Evolutionary conservation across 176 grass and related monocot species (phyloP), one percentile per base, ranked within the genome.

Genomic region (Carex parvula): DNA sequence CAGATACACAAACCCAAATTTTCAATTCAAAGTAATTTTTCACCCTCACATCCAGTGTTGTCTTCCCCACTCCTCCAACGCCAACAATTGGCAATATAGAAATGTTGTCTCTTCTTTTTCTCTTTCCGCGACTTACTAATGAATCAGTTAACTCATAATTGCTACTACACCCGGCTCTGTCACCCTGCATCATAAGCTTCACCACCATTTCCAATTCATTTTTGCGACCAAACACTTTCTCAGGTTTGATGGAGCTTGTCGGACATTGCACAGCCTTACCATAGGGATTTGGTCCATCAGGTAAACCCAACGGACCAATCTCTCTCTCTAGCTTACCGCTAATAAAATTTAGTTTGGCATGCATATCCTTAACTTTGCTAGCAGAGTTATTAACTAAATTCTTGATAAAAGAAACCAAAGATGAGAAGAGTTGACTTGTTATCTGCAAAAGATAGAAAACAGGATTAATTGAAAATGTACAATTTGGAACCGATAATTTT

Each of bases 1-100:
- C 57, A n/a, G 84, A 85, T 16, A 79, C 84, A 53, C 84, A 85
- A 26, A 77, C 48, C 83, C 83, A 77, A 35, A 85, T 74, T 85
- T 29, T 84, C 7, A 57, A 42, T 6, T 75, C 6, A 61, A 64
- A 85, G 13, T 76, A 50, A 8, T 64, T 64, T 37, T 39, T 70
- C 22, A 84, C 29, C 32, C 69, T 59, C 11, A 1, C 15, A 26
- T 85, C 84, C 41, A 85, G 12, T 15, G 84, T 79, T 9, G 84
- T 85, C 41, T 85, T 85, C 8, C 84, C 84, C 2, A 85, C 16
- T 2, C 84, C 84, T 64, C 84, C 84, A 6, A 79, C 55, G 6
- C 84, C 84, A 13, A 85, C 72, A 29, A 85, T 24, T 1, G 84
- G 70, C 11, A 86, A 67, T 69, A 85, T 8, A 0, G 70, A 85